Conservation (phyloP, 331 rosid species). For the Arachis monticola region DNA sequence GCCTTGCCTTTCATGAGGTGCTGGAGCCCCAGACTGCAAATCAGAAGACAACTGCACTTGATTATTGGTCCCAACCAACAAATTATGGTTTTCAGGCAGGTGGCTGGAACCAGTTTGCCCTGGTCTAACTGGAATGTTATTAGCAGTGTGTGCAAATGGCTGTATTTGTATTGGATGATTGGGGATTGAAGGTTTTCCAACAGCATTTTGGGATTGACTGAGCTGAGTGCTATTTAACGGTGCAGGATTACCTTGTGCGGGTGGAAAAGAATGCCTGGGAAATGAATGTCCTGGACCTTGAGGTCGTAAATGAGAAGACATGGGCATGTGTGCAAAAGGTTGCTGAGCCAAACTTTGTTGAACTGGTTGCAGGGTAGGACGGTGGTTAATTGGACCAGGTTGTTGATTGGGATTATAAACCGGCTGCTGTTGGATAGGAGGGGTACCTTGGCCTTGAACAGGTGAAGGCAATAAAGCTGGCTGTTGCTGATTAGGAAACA, state of each 20-base stretch:
- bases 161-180: slow-evolving; percentile 58
- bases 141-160: slow-evolving; percentile 59
- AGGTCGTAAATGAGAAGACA: slow-evolving; percentile 61
- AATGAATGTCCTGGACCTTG: slow-evolving; percentile 62
- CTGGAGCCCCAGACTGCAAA: slow-evolving; percentile 43
- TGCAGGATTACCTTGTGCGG: slow-evolving; percentile 54
- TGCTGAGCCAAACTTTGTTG: slow-evolving; percentile 70
- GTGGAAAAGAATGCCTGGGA: slow-evolving; percentile 61
- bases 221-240: slow-evolving; percentile 54
- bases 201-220: slow-evolving; percentile 61
- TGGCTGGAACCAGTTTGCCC: slow-evolving; percentile 52
- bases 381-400: slow-evolving; percentile 64
- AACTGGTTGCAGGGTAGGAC: slow-evolving; percentile 59
- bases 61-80: slow-evolving; percentile 48
- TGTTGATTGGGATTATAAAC: slow-evolving; percentile 61
- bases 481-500: slow-evolving; percentile 73
- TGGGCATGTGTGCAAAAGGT: slow-evolving; percentile 55
- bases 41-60: slow-evolving; percentile 51
- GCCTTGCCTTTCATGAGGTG: slow-evolving; percentile 47
- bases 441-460: slow-evolving; percentile 63
- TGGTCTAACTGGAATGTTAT: slow-evolving; percentile 57
- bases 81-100: slow-evolving; percentile 54
- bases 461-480: slow-evolving; percentile 59
- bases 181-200: slow-evolving; percentile 61
- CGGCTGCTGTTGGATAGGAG: slow-evolving; percentile 60